phyloP scores from a whole-genome alignment of 2,329 filamentous ascomycete genomes.

The Calonectria multiphialidica region DNA sequence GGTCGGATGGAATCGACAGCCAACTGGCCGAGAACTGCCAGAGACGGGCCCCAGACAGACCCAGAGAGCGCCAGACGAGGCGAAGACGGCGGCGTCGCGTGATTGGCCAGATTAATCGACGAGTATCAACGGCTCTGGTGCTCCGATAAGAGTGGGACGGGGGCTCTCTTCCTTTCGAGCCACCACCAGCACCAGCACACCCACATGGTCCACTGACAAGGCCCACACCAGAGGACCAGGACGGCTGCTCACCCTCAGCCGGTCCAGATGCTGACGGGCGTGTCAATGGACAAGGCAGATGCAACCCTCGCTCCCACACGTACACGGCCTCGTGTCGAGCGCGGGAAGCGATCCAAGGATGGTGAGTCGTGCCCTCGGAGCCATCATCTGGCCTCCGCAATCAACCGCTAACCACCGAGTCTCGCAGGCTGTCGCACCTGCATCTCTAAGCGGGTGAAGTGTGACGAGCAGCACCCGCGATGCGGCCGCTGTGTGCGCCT shows the following conservation, averaged over 20 bases:
- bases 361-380: constrained; percentile 8
- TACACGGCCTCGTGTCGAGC: constrained; percentile 17
- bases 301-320: constrained; percentile 7
- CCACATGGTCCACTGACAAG: constrained; percentile 9
- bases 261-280: constrained; percentile 3
- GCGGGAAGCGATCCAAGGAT: constrained; percentile 16
- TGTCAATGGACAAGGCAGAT: constrained; percentile 12
- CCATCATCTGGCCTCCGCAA: not conserved
- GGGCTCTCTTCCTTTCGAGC: not conserved
- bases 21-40: not conserved
- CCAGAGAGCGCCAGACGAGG: not conserved
- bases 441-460: constrained; percentile 22
- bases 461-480: constrained; percentile 18
- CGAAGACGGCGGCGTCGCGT: not conserved
- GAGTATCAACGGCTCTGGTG: not conserved
- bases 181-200: not conserved
- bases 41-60: too few relatives aligned
- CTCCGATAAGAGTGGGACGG: constrained; percentile 8
- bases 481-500: constrained; percentile 21
- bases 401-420: not conserved
- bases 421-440: constrained; percentile 23
- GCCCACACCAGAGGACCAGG: constrained; percentile 4
- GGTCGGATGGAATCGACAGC: not conserved
- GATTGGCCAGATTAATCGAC: constrained; percentile 31
- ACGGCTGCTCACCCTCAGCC: not conserved